phyloP scores from a whole-genome alignment of 768 basidiomycete species.

The Russula sp. region DNA sequence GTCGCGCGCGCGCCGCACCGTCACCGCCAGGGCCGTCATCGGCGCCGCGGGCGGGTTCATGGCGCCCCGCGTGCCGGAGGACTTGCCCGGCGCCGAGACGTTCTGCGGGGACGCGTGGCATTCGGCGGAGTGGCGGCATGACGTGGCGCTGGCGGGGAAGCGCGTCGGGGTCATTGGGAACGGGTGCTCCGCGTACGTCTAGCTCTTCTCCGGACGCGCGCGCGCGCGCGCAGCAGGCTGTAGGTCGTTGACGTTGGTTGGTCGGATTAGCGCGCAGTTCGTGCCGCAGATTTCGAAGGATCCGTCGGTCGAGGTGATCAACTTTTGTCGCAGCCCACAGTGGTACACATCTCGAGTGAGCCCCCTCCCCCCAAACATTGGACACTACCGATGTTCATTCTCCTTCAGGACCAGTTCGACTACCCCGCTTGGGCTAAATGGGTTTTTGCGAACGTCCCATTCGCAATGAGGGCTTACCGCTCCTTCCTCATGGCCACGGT shows the following conservation, averaged over 20 bases:
- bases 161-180: slow-evolving; percentile 58
- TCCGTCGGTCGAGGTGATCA: slow-evolving; percentile 44
- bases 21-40: slow-evolving; percentile 29
- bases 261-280: slow-evolving; percentile 46
- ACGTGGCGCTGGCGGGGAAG: slow-evolving; percentile 46
- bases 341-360: slow-evolving; percentile 50
- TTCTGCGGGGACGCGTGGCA: slow-evolving; percentile 52
- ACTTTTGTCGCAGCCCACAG: slow-evolving; percentile 52
- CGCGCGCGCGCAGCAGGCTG: background rate
- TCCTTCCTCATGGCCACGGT: slow-evolving; percentile 45
- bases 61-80: slow-evolving; percentile 26
- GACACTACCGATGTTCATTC: too few relatives aligned
- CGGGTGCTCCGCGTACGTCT: slow-evolving; percentile 50
- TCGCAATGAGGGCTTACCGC: slow-evolving; percentile 44
- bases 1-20: slow-evolving; percentile 1
- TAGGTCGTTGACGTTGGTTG: background rate
- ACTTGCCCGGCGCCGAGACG: slow-evolving; percentile 25
- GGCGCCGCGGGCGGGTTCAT: slow-evolving; percentile 29
- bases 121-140: slow-evolving; percentile 50
- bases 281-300: slow-evolving; percentile 49
- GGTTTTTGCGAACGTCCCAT: slow-evolving; percentile 49
- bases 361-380: too few relatives aligned
- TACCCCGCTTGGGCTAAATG: slow-evolving; percentile 45
- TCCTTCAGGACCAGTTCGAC: slow-evolving; percentile 33
- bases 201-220: too few relatives aligned